phyloP scores from a whole-genome alignment of 306 rosid genomes.

The Corylus americana region DNA sequence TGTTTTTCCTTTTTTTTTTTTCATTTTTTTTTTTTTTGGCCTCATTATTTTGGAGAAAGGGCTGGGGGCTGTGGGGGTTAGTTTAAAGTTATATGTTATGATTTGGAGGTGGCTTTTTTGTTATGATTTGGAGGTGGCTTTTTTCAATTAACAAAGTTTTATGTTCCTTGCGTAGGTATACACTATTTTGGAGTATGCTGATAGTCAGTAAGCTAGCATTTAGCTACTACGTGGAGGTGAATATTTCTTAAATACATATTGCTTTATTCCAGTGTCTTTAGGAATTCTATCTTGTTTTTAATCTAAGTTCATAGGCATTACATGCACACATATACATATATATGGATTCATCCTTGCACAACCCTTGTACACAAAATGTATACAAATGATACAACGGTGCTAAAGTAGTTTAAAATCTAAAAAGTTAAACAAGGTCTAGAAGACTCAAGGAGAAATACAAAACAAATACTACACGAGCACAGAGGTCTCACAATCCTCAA shows the following conservation, averaged over 20 bases:
- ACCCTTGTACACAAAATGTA: too few species aligned
- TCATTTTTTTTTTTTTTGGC: too few species aligned
- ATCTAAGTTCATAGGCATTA: too few species aligned
- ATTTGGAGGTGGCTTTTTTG: constrained; percentile 17
- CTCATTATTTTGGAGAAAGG: neutral
- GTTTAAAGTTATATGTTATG: neutral
- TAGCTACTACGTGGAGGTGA: constrained; percentile 98
- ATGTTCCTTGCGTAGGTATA: constrained; percentile 64
- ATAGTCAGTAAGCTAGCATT: constrained; percentile 91
- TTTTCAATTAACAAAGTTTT: constrained; percentile 14
- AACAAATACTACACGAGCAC: too few species aligned
- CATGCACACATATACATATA: too few species aligned
- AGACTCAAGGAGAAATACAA: too few species aligned
- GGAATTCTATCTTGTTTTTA: neutral
- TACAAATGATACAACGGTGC: too few species aligned
- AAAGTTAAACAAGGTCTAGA: too few species aligned
- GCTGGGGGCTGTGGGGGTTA: neutral
- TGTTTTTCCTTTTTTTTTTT: neutral
- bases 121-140: constrained; percentile 16
- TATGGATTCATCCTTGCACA: too few species aligned
- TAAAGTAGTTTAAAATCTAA: too few species aligned
- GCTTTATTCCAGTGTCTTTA: neutral
- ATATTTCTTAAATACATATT: too few species aligned
- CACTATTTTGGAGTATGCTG: constrained; percentile 90
- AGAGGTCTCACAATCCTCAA: too few species aligned